Conservation (phyloP, 768 basidiomycete genomes). For the Pleurotus platypus region DNA sequence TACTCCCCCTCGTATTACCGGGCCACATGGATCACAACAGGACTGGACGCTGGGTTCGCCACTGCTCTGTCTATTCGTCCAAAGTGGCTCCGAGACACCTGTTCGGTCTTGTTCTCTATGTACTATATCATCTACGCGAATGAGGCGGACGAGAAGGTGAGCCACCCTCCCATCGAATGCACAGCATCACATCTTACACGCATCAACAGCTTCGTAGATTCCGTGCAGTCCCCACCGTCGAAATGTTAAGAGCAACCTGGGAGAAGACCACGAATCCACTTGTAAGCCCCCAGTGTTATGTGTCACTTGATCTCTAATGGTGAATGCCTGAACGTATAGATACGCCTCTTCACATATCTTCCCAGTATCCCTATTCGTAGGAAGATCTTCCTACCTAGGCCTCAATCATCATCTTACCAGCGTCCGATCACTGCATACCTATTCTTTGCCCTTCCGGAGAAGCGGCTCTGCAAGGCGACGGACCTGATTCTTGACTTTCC, state of each 20-base stretch:
- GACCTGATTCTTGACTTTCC: constrained; percentile 92
- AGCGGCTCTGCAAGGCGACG: constrained; percentile 58
- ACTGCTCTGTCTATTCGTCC: constrained; percentile 92
- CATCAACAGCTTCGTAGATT: constrained; percentile 77
- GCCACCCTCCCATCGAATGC: constrained; percentile 12
- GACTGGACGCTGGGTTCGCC: constrained; percentile 96
- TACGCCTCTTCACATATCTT: constrained; percentile 61
- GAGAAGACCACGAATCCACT: constrained; percentile 95
- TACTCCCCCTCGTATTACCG: constrained; percentile 93
- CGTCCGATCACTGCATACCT: constrained; percentile 83
- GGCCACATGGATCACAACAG: constrained; percentile 92
- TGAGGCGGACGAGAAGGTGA: constrained; percentile 96
- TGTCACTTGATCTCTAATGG: constrained; percentile 3
- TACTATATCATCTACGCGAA: constrained; percentile 88
- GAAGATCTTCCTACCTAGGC: constrained; percentile 82
- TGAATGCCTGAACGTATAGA: constrained; percentile 33
- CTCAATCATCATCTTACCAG: constrained; percentile 66
- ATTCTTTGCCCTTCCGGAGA: constrained; percentile 72
- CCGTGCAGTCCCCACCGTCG: constrained; percentile 90
- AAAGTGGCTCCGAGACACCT: constrained; percentile 87
- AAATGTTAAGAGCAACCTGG: constrained; percentile 95
- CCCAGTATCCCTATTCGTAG: constrained; percentile 64
- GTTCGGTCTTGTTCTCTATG: constrained; percentile 76
- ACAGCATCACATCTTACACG: background rate
- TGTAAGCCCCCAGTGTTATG: constrained; percentile 38